phyloP scores from a whole-genome alignment of 495 filamentous ascomycete species.

The Aspergillus affinis region DNA sequence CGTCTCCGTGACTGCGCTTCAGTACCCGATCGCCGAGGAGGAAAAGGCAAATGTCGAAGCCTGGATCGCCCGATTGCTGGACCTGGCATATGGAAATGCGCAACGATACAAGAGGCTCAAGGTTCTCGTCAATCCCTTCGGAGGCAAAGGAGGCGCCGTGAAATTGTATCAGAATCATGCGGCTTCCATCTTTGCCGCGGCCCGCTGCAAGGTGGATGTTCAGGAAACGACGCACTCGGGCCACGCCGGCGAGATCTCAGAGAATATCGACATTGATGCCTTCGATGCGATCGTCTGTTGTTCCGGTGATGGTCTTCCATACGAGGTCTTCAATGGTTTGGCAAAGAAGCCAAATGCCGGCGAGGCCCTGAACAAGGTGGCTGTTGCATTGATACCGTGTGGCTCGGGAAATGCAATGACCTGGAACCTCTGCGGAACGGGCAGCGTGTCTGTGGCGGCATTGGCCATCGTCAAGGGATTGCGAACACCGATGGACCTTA shows the following conservation, averaged over 20 bases:
- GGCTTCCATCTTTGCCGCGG: slow-evolving; percentile 80
- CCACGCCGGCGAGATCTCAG: slow-evolving; percentile 77
- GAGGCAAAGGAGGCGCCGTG: slow-evolving; percentile 75
- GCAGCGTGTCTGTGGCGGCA: slow-evolving; percentile 71
- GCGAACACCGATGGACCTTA: slow-evolving; percentile 75
- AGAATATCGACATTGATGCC: slow-evolving; percentile 72
- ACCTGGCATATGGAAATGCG: slow-evolving; percentile 70
- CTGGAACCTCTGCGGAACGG: slow-evolving; percentile 82
- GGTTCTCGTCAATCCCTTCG: slow-evolving; percentile 87
- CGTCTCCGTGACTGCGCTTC: slow-evolving; percentile 56
- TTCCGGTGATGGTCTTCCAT: slow-evolving; percentile 87
- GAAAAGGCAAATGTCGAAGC: slow-evolving; percentile 47
- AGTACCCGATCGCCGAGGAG: slow-evolving; percentile 58
- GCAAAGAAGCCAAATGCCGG: slow-evolving; percentile 71
- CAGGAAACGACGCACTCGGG: slow-evolving; percentile 69
- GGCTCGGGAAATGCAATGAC: slow-evolving; percentile 94
- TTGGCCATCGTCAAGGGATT: slow-evolving; percentile 83
- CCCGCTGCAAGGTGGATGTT: slow-evolving; percentile 73
- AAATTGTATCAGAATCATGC: slow-evolving; percentile 74
- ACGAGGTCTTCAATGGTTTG: slow-evolving; percentile 94
- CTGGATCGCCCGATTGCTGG: slow-evolving; percentile 66
- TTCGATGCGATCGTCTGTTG: slow-evolving; percentile 86
- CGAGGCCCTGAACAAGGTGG: slow-evolving; percentile 72
- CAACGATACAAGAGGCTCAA: slow-evolving; percentile 74
- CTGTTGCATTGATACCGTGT: slow-evolving; percentile 86